These are phyloP conservation scores for Alternaria incomplexa DNA, from an alignment of 2,329 filamentous ascomycete genomes.

Conservation along the genomic window DNA sequence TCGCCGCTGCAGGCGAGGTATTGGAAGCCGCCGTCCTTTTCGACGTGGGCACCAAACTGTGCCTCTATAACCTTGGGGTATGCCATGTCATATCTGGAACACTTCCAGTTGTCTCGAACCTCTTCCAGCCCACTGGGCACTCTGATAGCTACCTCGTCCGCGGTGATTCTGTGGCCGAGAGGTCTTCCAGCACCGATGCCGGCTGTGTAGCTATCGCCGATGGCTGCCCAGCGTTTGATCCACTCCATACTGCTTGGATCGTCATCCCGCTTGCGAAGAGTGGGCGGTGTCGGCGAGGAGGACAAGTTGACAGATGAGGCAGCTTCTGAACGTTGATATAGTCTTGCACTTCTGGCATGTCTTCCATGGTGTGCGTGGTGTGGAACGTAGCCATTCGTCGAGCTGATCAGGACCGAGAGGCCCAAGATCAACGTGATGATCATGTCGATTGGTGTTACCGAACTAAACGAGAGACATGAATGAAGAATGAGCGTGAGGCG, in stretches of 20 bases:
- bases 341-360: neutral
- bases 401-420: neutral
- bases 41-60: slow-evolving; percentile 2
- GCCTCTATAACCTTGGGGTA: slow-evolving; percentile 9
- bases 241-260: neutral
- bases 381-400: neutral
- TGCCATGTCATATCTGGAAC: neutral
- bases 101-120: slow-evolving; percentile 3
- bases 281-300: neutral
- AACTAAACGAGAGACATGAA: neutral
- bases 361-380: neutral
- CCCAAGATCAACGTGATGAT: neutral
- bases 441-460: neutral
- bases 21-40: slow-evolving; percentile 7
- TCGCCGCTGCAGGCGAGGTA: slow-evolving; percentile 8
- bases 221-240: slow-evolving; percentile 7
- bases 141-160: neutral
- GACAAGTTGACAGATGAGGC: neutral
- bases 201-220: slow-evolving; percentile 3
- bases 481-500: neutral
- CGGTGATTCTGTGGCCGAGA: neutral
- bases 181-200: slow-evolving; percentile 3
- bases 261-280: neutral
- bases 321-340: neutral
- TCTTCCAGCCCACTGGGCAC: neutral